phyloP scores from a whole-genome alignment of 768 basidiomycete genomes.

The Lactarius deliciosus region DNA sequence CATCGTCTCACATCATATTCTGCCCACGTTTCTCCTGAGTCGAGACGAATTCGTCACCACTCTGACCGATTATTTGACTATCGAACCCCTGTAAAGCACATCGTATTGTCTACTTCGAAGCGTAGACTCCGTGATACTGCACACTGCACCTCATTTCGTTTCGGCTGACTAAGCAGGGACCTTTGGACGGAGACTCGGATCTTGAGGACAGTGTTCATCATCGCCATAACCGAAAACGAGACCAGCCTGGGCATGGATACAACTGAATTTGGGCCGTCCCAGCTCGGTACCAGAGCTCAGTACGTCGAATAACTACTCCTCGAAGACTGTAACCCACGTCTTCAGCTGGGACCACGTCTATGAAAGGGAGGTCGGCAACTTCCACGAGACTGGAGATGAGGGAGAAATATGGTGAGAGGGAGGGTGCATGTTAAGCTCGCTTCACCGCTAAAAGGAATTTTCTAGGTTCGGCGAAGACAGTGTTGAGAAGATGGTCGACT shows the following conservation, averaged over 20 bases:
- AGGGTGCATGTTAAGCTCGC: background rate
- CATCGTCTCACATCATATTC: background rate
- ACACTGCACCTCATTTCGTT: background rate
- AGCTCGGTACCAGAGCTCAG: constrained; percentile 79
- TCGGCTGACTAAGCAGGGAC: constrained; percentile 15
- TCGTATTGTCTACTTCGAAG: background rate
- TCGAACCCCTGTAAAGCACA: background rate
- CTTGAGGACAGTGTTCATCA: background rate
- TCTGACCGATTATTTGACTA: background rate
- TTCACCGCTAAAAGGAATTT: background rate
- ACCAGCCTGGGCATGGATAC: constrained; percentile 7
- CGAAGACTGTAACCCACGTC: background rate
- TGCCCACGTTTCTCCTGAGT: background rate
- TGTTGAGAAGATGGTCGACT: constrained; percentile 77
- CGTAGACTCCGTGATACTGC: background rate
- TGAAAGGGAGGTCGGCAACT: constrained; percentile 65
- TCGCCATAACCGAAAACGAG: background rate
- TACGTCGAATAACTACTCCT: constrained; percentile 38
- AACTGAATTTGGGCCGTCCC: constrained; percentile 58
- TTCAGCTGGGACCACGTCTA: constrained; percentile 82
- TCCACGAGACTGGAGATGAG: constrained; percentile 76
- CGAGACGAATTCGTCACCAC: background rate
- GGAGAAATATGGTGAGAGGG: constrained; percentile 75
- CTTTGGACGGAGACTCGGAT: no score
- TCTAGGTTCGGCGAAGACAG: constrained; percentile 77